Evolutionary conservation across 129 eudicot genomes (phyloP).

Genomic region (Escallonia rubra): DNA sequence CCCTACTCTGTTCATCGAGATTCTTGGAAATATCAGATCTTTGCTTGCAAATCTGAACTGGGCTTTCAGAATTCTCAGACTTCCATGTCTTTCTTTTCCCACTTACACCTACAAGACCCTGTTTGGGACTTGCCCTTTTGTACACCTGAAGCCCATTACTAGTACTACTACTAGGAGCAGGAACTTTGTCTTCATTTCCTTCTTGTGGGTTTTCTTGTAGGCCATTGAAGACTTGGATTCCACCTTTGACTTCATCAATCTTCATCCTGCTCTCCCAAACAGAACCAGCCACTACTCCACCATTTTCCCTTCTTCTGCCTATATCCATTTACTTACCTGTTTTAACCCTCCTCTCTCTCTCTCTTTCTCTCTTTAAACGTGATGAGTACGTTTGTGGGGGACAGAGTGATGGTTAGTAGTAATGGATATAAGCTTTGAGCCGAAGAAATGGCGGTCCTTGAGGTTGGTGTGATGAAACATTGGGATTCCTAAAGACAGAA

Average conservation of each 20-base stretch:
- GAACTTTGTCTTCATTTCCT: constrained; percentile 14
- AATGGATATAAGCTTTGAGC: constrained; percentile 36
- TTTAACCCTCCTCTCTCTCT: constrained; percentile 4
- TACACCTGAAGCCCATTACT: constrained; percentile 14
- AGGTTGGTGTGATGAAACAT: constrained; percentile 34
- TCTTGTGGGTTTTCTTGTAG: constrained; percentile 10
- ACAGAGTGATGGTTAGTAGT: neutral
- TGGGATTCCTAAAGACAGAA: constrained; percentile 32
- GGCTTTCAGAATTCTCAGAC: constrained; percentile 48
- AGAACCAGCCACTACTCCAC: constrained; percentile 53
- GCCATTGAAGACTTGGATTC: constrained; percentile 58
- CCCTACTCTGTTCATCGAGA: constrained; percentile 33
- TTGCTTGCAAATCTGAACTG: constrained; percentile 51
- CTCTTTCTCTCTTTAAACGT: neutral
- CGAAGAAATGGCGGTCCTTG: constrained; percentile 45
- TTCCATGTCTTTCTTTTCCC: constrained; percentile 85
- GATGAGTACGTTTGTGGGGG: constrained; percentile 11
- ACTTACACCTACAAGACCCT: constrained; percentile 27
- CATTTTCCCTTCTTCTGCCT: constrained; percentile 35
- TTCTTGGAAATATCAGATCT: constrained; percentile 48
- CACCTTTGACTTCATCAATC: constrained; percentile 45
- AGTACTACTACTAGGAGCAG: neutral
- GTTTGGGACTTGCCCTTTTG: constrained; percentile 40
- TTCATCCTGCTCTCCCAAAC: constrained; percentile 81
- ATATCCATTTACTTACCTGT: constrained; percentile 33